Percentiles rank a stretch among this genome's conserved stretches.
Conservation (phyloP, 352 stramenopile species). For the Pythium rhizo-oryzae region DNA sequence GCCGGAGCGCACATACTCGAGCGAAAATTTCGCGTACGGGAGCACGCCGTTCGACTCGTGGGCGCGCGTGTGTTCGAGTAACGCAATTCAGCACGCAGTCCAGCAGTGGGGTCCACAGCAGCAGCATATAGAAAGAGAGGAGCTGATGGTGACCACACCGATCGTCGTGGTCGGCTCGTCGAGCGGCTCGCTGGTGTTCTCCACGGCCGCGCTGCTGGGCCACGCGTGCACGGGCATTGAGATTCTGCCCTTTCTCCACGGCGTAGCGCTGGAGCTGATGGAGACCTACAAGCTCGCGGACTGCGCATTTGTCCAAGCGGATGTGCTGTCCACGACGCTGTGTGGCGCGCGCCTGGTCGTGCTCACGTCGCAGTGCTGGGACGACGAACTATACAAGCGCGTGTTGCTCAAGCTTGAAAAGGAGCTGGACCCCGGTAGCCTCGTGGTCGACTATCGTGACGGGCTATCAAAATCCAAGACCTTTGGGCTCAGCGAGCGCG, state of each 20-base stretch:
- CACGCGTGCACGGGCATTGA: slow-evolving; percentile 45
- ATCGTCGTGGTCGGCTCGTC: slow-evolving; percentile 55
- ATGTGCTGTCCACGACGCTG: slow-evolving; percentile 48
- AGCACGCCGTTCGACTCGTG: slow-evolving; percentile 57
- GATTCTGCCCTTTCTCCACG: slow-evolving; percentile 51
- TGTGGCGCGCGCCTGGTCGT: slow-evolving; percentile 38
- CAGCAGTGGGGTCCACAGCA: not conserved
- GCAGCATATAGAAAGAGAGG: slow-evolving; percentile 7
- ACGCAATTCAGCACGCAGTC: slow-evolving; percentile 17
- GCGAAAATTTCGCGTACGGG: slow-evolving; percentile 60
- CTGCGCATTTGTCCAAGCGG: slow-evolving; percentile 37
- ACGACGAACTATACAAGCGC: slow-evolving; percentile 35
- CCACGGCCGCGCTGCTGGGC: slow-evolving; percentile 37
- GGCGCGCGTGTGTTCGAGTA: slow-evolving; percentile 31
- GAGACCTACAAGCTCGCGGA: slow-evolving; percentile 3
- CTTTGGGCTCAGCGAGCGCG: slow-evolving; percentile 34
- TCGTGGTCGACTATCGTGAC: slow-evolving; percentile 66
- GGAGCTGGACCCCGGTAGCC: slow-evolving; percentile 31
- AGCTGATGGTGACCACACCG: slow-evolving; percentile 7
- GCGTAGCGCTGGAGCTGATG: slow-evolving; percentile 26
- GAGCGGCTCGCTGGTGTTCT: slow-evolving; percentile 59
- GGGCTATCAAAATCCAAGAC: slow-evolving; percentile 24
- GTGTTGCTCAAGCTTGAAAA: slow-evolving; percentile 44
- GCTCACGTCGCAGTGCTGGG: slow-evolving; percentile 71
- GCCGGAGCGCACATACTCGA: slow-evolving; percentile 29